Evolutionary conservation across 192 early-diverging fungal genomes (phyloP).

Genomic region (Chytriomyces confervae): DNA sequence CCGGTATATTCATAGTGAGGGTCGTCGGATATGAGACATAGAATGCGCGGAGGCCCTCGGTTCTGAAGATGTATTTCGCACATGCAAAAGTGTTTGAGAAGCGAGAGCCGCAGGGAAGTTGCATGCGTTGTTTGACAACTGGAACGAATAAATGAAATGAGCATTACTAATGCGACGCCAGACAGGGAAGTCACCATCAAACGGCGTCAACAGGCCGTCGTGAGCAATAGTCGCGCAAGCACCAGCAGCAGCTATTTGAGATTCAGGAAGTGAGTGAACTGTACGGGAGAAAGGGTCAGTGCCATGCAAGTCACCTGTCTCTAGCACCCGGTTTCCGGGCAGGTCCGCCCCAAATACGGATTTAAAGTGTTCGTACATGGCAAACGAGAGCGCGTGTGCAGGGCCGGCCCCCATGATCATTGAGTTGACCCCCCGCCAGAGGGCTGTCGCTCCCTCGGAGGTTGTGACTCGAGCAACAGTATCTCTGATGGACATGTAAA

Average conservation of each 20-base stretch:
- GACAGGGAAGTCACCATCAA: conserved; percentile 60
- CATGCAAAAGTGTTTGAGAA: conserved; percentile 77
- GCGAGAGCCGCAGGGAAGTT: conserved; percentile 71
- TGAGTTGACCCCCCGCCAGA: conserved; percentile 97
- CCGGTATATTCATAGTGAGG: conserved; percentile 90
- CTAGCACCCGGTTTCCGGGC: conserved; percentile 62
- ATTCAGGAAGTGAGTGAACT: background rate
- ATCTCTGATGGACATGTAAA: conserved; percentile 75
- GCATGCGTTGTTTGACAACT: conserved; percentile 97
- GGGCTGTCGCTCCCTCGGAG: conserved; percentile 74
- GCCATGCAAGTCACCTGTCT: conserved; percentile 54
- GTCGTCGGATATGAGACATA: conserved; percentile 96
- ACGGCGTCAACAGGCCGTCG: conserved; percentile 95
- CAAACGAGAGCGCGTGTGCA: conserved; percentile 95
- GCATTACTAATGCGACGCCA: no score
- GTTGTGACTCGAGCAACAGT: conserved; percentile 74
- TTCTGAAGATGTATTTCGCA: conserved; percentile 66
- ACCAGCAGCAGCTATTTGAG: conserved; percentile 71
- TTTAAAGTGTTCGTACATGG: conserved; percentile 91
- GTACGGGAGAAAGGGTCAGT: background rate
- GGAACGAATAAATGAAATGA: no score
- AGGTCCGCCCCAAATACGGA: conserved; percentile 67
- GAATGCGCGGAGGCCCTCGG: conserved; percentile 84
- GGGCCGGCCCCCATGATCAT: conserved; percentile 94
- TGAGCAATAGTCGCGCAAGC: conserved; percentile 85